Evolutionary conservation across 2,329 filamentous ascomycete species (phyloP).

Genomic region (Pochonia chlamydosporia): DNA sequence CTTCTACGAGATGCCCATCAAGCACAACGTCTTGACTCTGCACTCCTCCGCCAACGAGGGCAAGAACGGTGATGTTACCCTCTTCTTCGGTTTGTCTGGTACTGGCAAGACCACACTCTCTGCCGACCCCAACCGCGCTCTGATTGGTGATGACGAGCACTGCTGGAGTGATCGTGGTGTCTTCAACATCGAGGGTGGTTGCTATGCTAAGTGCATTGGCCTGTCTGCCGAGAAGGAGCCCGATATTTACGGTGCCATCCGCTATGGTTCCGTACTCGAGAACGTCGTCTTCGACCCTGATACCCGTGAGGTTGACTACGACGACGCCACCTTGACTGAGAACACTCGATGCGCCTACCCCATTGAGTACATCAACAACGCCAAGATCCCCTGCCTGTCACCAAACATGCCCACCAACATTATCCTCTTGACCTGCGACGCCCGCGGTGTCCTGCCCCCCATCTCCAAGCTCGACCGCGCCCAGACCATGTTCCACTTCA

Average conservation of each 20-base stretch:
- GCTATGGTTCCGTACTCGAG: conserved; percentile 94
- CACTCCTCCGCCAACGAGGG: conserved; percentile 99
- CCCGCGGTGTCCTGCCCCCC: conserved; percentile 91
- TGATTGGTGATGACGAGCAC: conserved; percentile 99
- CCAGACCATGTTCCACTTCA: conserved; percentile 99
- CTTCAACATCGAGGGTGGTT: conserved; percentile 99
- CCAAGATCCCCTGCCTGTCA: conserved; percentile 94
- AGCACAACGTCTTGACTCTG: conserved; percentile 97
- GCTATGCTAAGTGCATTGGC: conserved; percentile 98
- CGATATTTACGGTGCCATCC: conserved; percentile 94
- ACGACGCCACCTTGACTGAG: conserved; percentile 90
- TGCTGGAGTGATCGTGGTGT: conserved; percentile 96
- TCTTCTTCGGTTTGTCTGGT: conserved; percentile 98
- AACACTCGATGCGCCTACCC: conserved; percentile 98
- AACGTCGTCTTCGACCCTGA: conserved; percentile 96
- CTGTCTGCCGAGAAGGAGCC: conserved; percentile 98
- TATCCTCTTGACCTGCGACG: conserved; percentile 95
- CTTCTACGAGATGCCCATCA: conserved; percentile 99
- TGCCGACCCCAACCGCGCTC: conserved; percentile 88
- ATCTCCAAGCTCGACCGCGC: conserved; percentile 93
- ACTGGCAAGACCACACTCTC: conserved; percentile 99
- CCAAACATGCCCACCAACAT: conserved; percentile 91
- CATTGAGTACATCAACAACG: conserved; percentile 98
- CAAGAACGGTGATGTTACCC: conserved; percentile 86
- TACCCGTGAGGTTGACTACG: conserved; percentile 89